Base-by-base conservation (phyloP, 805 yeast species). In the Kodamaea laetipori region DNA sequence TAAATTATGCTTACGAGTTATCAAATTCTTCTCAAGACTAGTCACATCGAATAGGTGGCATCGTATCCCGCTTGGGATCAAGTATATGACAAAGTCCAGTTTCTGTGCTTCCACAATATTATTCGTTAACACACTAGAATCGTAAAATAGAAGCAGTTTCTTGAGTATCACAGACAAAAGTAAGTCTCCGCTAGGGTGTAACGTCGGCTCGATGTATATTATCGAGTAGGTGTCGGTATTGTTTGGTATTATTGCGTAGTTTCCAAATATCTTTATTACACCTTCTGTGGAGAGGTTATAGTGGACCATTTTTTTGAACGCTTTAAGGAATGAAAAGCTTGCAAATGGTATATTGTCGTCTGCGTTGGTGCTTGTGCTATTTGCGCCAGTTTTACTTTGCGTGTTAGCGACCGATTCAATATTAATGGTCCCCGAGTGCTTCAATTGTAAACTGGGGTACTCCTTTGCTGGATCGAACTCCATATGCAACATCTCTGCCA, bases 21-120 rank as follows among this genome's bases (percentile, higher is more conserved):
- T 46, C 25, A 58, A 49, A 33, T 60, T 60, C 18, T 45, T 49
- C 16, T 39, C 36, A 9, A 58, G 41, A 31, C 55, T 54, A 10
- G 50, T 50, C 33, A 67, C 60, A 43, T 70, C 72, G 45, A 57
- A 69, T 36, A 71, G 54, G 50, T 71, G 76, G 37, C 74, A 70
- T 41, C 76, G 55, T 21, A 71, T 61, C 2, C 74, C 76, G 15
- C 71, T 64, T 3, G 76, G 76, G 2, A 67, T 52, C 26, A 71
- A 54, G 44, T 71, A 71, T 4, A 71, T 60, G 32, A 63, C 68
- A 46, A 61, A 71, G 40, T 59, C 57, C n/a, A 49, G 27, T 41
- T 56, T 55, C 7, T 15, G 31, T 21, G 24, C 24, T 6, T 21
- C 8, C 8, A 21, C 24, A 21, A 21, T 21, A 8, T 21, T 21